A percentile compares a stretch with the other conserved stretches of the same genome.
Conservation (phyloP, 2,329 filamentous ascomycete species). For the Colletotrichum liriopes region DNA sequence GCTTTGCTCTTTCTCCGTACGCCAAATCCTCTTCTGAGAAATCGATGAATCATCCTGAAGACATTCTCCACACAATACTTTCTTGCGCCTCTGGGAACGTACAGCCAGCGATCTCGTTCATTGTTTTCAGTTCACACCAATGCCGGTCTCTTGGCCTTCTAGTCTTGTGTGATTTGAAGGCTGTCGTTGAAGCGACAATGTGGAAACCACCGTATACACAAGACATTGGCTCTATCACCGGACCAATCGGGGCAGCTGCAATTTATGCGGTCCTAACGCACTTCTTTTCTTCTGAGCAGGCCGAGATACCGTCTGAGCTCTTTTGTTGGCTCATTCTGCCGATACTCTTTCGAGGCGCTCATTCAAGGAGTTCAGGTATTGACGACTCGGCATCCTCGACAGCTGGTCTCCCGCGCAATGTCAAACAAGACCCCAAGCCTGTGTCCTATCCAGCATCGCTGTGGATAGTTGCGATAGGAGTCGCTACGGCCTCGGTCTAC, state of each 20-base stretch:
- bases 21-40: neutral
- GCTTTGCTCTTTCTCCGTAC: neutral
- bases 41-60: neutral
- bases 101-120: neutral
- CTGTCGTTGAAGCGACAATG: neutral
- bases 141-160: neutral
- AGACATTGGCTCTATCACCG: neutral
- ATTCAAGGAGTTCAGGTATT: neutral
- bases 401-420: neutral
- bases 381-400: neutral
- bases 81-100: neutral
- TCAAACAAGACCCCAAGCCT: neutral
- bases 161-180: neutral
- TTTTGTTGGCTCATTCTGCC: neutral
- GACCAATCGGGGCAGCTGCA: neutral
- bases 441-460: neutral
- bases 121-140: neutral
- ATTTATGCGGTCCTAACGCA: neutral
- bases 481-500: neutral
- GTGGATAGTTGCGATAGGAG: neutral
- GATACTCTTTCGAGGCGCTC: neutral
- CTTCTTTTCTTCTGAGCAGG: neutral
- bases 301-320: neutral
- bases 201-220: neutral
- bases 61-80: neutral